Conservation (phyloP, 768 basidiomycete genomes). For the Kwoniella mangroviensis region DNA sequence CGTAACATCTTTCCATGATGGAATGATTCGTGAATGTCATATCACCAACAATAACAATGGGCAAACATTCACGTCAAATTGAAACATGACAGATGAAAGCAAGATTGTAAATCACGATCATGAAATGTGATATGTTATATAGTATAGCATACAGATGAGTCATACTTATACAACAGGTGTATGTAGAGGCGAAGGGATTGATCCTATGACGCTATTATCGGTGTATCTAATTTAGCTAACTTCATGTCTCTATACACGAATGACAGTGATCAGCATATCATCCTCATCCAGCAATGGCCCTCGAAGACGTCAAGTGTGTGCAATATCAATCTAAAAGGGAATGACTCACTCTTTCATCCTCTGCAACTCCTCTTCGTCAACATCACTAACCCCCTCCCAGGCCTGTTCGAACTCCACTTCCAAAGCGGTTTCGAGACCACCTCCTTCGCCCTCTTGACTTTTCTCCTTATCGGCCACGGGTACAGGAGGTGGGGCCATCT, state of each 20-base stretch:
- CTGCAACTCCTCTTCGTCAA: constrained; percentile 54
- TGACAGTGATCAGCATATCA: background rate
- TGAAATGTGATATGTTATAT: too few species aligned
- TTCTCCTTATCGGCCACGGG: constrained; percentile 1
- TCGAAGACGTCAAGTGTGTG: too few species aligned
- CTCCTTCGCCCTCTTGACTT: constrained; percentile 10
- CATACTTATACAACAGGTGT: background rate
- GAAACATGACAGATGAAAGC: too few species aligned
- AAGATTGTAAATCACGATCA: too few species aligned
- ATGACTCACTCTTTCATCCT: constrained; percentile 47
- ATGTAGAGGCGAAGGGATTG: background rate
- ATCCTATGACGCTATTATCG: background rate
- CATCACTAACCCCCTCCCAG: constrained; percentile 54
- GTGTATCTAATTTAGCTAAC: constrained; percentile 9
- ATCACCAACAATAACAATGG: too few species aligned
- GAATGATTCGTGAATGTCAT: too few species aligned
- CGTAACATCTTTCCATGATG: too few species aligned
- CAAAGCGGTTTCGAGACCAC: constrained; percentile 42
- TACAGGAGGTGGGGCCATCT: constrained; percentile 25
- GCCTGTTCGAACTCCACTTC: constrained; percentile 61
- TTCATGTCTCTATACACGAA: constrained; percentile 1
- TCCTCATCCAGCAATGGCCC: background rate
- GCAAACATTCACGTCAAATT: too few species aligned
- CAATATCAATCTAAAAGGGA: background rate
- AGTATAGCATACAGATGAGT: background rate